Base-by-base conservation (phyloP, 768 basidiomycete species). In the Rubroboletus pulcherrimus region DNA sequence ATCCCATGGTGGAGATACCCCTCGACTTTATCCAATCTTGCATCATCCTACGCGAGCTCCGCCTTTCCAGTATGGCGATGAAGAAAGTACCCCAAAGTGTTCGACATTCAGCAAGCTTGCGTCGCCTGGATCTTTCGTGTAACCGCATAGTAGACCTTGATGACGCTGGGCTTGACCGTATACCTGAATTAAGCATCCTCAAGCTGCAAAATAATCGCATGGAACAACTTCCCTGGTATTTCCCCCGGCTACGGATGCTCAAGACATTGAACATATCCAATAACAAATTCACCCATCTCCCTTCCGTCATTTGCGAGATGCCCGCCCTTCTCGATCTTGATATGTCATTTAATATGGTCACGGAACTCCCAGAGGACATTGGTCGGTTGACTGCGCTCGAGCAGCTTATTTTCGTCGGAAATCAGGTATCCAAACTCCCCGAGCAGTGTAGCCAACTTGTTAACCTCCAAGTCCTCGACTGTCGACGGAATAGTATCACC, bases 21-120 rank as follows among this genome's bases (percentile, higher is more conserved):
- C 85, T 93, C 48, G 97, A 98, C 72, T 99, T 99, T 68, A 87
- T 97, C 54, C 91, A 97, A 71, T 83, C 87, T 6, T 96, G 93
- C 66, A 82, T 82, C 1, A 81, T 78, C 6, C 81, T 99, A 9
- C 85, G 87, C 54, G 94, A 97, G 63, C 82, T 99, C 41, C 84
- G 87, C 8, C 76, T 99, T 39, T 86, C 88, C 10, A 84, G 91
- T 60, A 96, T 96, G 89, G 91, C 91, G 12, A 88, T 98, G 81
- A 97, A 96, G 73, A 87, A 89, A 59, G 88, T 98, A 0, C 97
- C 97, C 0, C 84, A 84, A 51, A 88, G 84, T 55, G 82, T 98
- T 10, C 85, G 86, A 54, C 84, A 91, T 63, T 87, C 87, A 41
- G 68, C 75, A 8, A 85, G 85, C 14, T 74, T 99, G 14, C 82